Conservation (phyloP, 192 early-diverging fungal genomes). For the Chytriomyces sp. region DNA sequence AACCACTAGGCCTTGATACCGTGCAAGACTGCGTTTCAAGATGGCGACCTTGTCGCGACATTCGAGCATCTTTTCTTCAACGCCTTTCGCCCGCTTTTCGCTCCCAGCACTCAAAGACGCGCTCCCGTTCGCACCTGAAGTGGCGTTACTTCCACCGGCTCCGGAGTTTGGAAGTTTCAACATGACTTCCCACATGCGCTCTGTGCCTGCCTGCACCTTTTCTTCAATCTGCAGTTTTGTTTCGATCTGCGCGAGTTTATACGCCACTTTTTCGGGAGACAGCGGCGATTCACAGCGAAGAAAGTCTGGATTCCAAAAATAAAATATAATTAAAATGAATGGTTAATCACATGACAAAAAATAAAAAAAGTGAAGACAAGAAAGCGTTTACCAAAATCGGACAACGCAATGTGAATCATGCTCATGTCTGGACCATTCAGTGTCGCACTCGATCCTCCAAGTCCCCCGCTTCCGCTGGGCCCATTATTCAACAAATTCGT, state of each 20-base stretch:
- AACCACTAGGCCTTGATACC: conserved; percentile 87
- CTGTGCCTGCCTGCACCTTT: conserved; percentile 83
- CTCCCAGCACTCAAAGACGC: conserved; percentile 30
- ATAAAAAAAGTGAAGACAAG: background rate
- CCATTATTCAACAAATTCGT: background rate
- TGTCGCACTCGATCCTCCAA: background rate
- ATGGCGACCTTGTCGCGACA: conserved; percentile 52
- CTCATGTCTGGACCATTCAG: background rate
- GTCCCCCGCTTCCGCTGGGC: background rate
- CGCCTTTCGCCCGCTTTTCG: conserved; percentile 41
- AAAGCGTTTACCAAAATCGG: conserved; percentile 2
- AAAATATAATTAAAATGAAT: background rate
- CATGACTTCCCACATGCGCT: conserved; percentile 62
- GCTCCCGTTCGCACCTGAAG: too few species aligned
- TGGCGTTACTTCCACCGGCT: too few species aligned
- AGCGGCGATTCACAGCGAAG: conserved; percentile 49
- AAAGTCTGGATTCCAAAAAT: conserved; percentile 43
- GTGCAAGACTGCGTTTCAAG: conserved; percentile 63
- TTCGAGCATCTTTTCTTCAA: conserved; percentile 55
- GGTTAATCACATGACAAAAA: background rate
- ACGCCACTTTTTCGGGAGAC: conserved; percentile 58
- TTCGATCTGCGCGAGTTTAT: conserved; percentile 83
- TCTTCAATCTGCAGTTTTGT: conserved; percentile 94
- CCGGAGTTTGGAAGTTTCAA: background rate
- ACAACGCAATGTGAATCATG: background rate